These are phyloP conservation scores for Globisporangium okanoganense DNA, from an alignment of 352 stramenopile species.

Conservation along the genomic window DNA sequence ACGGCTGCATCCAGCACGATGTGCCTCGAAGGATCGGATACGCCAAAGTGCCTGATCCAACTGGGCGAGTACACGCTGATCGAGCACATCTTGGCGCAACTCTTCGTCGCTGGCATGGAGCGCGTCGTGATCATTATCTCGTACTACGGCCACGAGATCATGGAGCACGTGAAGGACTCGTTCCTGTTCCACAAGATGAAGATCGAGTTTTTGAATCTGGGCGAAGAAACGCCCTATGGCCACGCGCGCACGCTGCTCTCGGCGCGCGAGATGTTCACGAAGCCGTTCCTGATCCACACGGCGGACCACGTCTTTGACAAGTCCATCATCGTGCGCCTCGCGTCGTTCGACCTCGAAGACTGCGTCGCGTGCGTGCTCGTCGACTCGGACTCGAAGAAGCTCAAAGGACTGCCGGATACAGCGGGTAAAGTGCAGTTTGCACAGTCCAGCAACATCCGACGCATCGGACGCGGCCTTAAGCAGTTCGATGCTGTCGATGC, in stretches of 20 bases:
- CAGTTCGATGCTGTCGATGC: constrained; percentile 77
- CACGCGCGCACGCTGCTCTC: constrained; percentile 75
- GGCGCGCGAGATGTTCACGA: constrained; percentile 70
- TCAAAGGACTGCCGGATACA: constrained; percentile 53
- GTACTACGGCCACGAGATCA: constrained; percentile 77
- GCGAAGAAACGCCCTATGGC: constrained; percentile 67
- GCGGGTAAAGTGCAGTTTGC: constrained; percentile 67
- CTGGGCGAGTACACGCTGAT: constrained; percentile 78
- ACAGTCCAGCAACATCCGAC: constrained; percentile 44
- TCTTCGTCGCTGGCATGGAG: constrained; percentile 80
- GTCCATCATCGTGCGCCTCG: constrained; percentile 59
- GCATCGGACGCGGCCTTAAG: constrained; percentile 68
- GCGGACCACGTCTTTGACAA: constrained; percentile 84
- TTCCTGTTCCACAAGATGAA: constrained; percentile 71
- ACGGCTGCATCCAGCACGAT: constrained; percentile 76
- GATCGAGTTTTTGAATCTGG: constrained; percentile 85
- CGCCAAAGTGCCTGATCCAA: constrained; percentile 73
- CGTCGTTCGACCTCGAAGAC: constrained; percentile 66
- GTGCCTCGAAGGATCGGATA: constrained; percentile 74
- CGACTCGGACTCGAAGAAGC: constrained; percentile 59
- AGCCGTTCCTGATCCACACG: constrained; percentile 82
- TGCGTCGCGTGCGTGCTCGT: constrained; percentile 75
- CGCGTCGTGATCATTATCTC: constrained; percentile 84
- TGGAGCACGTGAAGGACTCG: constrained; percentile 73
- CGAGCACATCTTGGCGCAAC: constrained; percentile 75